Base-by-base conservation (phyloP, 1,284 basidiomycete genomes). In the Hemileia vastatrix region DNA sequence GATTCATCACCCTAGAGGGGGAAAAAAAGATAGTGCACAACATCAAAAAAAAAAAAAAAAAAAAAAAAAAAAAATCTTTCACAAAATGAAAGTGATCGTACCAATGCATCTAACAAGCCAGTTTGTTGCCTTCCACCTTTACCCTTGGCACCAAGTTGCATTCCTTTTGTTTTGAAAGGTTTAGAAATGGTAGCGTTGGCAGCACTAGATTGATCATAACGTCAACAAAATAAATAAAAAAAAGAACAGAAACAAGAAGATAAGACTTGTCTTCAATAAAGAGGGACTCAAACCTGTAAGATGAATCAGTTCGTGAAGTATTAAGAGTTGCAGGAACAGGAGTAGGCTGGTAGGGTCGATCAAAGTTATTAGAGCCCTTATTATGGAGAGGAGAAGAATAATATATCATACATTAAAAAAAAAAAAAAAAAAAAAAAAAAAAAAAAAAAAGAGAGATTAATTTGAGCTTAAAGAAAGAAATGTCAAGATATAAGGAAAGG, bases 161-260 rank as follows among this genome's bases (percentile, higher is more conserved):
- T 97, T 32, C 94, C 93, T 33, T 86, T 84, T 57, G 87, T 86
- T 80, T 95, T 96, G 85, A 98, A 97, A 1, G 88, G 84, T 82
- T 85, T 70, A 79, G 74, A 11, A 79, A 76, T 18, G 80, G 79
- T 2, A 83, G 80, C 0, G 80, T 79, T 48, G 83, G 80, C 0
- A n/a, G n/a, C n/a, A n/a, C n/a, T n/a, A n/a, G n/a, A n/a, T n/a
- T n/a, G n/a, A n/a, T n/a, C n/a, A n/a, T n/a, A n/a, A n/a, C n/a
- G n/a, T n/a, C n/a, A n/a, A n/a, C n/a, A n/a, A n/a, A n/a, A n/a
- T n/a, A n/a, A n/a, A n/a, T n/a, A n/a, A n/a, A n/a, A n/a, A n/a
- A n/a, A n/a, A n/a, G n/a, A n/a, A n/a, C n/a, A n/a, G n/a, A n/a
- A n/a, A n/a, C n/a, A 84, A 81, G 0, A 79, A 77, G 0, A 77